phyloP scores from a whole-genome alignment of 495 filamentous ascomycete genomes.

The Gamarada debralockiae region DNA sequence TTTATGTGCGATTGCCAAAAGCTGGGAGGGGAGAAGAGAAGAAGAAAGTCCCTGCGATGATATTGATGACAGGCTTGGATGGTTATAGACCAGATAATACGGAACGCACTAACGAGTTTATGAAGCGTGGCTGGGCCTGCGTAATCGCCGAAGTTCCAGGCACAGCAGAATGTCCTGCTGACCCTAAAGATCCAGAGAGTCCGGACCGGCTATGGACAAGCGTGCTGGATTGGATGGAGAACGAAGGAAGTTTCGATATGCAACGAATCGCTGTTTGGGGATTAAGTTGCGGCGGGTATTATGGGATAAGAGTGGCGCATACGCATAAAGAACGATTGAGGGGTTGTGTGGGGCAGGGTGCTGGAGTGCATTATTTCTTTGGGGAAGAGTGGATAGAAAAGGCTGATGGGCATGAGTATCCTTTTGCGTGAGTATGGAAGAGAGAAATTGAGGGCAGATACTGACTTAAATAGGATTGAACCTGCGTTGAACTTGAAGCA shows the following conservation, averaged over 20 bases:
- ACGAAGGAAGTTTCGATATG: conserved; percentile 57
- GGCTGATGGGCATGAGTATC: conserved; percentile 74
- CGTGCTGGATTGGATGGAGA: conserved; percentile 62
- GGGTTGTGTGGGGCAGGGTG: conserved; percentile 67
- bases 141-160: conserved; percentile 74
- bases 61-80: conserved; percentile 74
- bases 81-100: conserved; percentile 78
- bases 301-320: conserved; percentile 69
- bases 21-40: neutral
- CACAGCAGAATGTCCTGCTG: conserved; percentile 73
- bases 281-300: conserved; percentile 71
- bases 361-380: conserved; percentile 72
- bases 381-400: conserved; percentile 58
- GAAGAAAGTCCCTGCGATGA: conserved; percentile 50
- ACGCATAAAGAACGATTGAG: conserved; percentile 57
- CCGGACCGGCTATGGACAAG: conserved; percentile 59
- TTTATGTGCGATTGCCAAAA: conserved; percentile 59
- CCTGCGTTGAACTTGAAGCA: conserved; percentile 67
- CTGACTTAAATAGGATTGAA: conserved; percentile 54
- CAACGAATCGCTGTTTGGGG: conserved; percentile 64
- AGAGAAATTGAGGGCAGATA: too few relatives aligned
- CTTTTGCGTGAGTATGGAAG: conserved; percentile 52
- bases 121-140: conserved; percentile 45
- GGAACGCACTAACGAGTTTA: conserved; percentile 63
- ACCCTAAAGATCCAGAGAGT: conserved; percentile 41